Percentiles rank a stretch among this genome's conserved stretches.
Conservation (phyloP, 2,329 filamentous ascomycete genomes). For the Alternaria viburni region DNA sequence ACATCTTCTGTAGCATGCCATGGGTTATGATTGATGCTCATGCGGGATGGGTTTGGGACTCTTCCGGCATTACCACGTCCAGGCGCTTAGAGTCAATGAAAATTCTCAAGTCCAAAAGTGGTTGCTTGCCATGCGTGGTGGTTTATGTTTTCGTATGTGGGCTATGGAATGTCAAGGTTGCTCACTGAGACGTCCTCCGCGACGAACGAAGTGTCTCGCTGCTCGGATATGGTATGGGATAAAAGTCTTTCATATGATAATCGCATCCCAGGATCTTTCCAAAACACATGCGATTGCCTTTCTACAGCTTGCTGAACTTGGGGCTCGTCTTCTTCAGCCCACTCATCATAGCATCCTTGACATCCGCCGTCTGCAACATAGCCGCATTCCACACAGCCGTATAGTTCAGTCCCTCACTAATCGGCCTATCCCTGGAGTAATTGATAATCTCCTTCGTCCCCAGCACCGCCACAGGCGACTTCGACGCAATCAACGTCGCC, state of each 20-base stretch:
- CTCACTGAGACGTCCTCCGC: neutral
- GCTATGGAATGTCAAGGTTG: neutral
- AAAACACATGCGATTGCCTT: neutral
- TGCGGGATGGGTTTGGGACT: constrained; percentile 44
- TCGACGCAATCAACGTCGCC: constrained; percentile 71
- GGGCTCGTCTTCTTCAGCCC: constrained; percentile 80
- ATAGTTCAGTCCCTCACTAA: constrained; percentile 81
- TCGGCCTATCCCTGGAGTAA: constrained; percentile 76
- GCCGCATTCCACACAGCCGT: constrained; percentile 87
- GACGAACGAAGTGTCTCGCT: constrained; percentile 66
- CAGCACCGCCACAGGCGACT: constrained; percentile 87
- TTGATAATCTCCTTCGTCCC: constrained; percentile 88
- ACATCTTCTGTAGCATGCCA: constrained; percentile 49
- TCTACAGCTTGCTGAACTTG: constrained; percentile 81
- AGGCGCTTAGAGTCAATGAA: constrained; percentile 53
- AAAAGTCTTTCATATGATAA: neutral
- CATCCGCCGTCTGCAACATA: constrained; percentile 80
- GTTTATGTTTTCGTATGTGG: constrained; percentile 1
- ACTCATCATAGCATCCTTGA: constrained; percentile 74
- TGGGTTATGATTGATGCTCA: constrained; percentile 46
- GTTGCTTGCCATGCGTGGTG: constrained; percentile 11
- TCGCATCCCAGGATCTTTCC: neutral
- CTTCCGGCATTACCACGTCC: constrained; percentile 50
- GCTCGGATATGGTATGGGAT: neutral
- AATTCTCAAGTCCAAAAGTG: constrained; percentile 48